Base-by-base conservation (phyloP, 305 asterid species). In the Salvia sclarea region DNA sequence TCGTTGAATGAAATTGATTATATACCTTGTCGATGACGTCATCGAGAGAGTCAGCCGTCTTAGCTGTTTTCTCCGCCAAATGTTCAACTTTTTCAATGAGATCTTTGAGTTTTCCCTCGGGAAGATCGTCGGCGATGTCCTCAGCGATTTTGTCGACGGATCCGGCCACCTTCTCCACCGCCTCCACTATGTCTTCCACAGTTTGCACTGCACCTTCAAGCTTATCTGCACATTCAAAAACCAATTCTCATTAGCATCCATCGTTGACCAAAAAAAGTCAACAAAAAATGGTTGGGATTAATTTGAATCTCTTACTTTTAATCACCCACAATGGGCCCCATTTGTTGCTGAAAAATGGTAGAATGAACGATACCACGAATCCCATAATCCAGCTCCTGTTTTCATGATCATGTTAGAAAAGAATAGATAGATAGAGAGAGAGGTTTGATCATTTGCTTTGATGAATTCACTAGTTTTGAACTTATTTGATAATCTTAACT, bases 371-470 rank as follows among this genome's bases (percentile, higher is more conserved):
- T 4, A 88, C 37, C 41, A 86, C 61, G 1, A 90, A 25, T 60
- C 95, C 97, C 16, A 92, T 47, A 76, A 85, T 58, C 98, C 93
- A 89, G 3, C 90, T 76, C 75, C 81, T 88, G 78, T 83, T 85
- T 85, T 66, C 83, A 17, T 28, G n/a, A 16, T 13, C 3, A 57
- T 8, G n/a, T 9, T 5, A 6, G 5, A 25, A 25, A 16, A 10
- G 0, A 2, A 38, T 9, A 53, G 60, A 25, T 14, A 53, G 60
- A 48, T 8, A 48, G 54, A 52, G 58, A 21, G 57, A 21, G 33
- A 50, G 31, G 2, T 13, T 4, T 12, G 48, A 47, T 7, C n/a
- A n/a, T n/a, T n/a, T n/a, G n/a, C n/a, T n/a, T n/a, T n/a, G n/a
- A n/a, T n/a, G n/a, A n/a, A n/a, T n/a, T n/a, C n/a, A n/a, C n/a